Evolutionary conservation across 2,329 filamentous ascomycete genomes (phyloP).

Genomic region (Leptodontidium sp.): DNA sequence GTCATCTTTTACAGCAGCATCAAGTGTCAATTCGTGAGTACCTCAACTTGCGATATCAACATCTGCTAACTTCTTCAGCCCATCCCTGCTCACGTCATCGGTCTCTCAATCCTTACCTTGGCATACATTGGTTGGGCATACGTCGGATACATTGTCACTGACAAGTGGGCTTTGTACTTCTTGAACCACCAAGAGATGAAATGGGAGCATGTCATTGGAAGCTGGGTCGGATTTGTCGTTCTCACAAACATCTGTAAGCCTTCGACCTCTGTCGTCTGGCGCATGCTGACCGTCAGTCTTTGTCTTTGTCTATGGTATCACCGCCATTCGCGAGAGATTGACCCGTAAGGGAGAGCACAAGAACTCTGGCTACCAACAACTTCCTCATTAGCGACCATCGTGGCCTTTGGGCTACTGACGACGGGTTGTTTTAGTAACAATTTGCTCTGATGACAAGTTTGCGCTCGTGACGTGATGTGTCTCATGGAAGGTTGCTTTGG

Average conservation of each 20-base stretch:
- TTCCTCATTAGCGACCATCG: slow-evolving; percentile 25
- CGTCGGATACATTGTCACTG: slow-evolving; percentile 41
- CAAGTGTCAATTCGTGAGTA: slow-evolving; percentile 43
- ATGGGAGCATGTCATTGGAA: slow-evolving; percentile 40
- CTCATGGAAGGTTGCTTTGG: neutral
- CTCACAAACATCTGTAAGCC: slow-evolving; percentile 40
- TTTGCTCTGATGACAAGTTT: neutral
- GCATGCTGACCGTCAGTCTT: slow-evolving; percentile 21
- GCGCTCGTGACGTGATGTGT: neutral
- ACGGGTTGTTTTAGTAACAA: neutral
- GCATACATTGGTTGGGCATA: slow-evolving; percentile 45
- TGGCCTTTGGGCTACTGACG: slow-evolving; percentile 23
- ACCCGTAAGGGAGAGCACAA: slow-evolving; percentile 28
- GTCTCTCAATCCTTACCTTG: slow-evolving; percentile 37
- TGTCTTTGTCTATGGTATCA: slow-evolving; percentile 23
- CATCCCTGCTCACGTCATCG: slow-evolving; percentile 36
- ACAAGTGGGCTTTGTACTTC: slow-evolving; percentile 45
- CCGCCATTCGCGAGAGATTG: slow-evolving; percentile 25
- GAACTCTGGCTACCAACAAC: slow-evolving; percentile 30
- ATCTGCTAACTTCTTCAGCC: slow-evolving; percentile 38
- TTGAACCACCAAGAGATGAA: slow-evolving; percentile 42
- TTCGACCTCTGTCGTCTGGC: neutral
- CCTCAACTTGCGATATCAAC: neutral
- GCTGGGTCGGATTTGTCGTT: slow-evolving; percentile 36
- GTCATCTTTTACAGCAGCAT: slow-evolving; percentile 46